These are phyloP conservation scores for Mucor lusitanicus DNA, from an alignment of 371 early-diverging fungal genomes.

Conservation along the genomic window DNA sequence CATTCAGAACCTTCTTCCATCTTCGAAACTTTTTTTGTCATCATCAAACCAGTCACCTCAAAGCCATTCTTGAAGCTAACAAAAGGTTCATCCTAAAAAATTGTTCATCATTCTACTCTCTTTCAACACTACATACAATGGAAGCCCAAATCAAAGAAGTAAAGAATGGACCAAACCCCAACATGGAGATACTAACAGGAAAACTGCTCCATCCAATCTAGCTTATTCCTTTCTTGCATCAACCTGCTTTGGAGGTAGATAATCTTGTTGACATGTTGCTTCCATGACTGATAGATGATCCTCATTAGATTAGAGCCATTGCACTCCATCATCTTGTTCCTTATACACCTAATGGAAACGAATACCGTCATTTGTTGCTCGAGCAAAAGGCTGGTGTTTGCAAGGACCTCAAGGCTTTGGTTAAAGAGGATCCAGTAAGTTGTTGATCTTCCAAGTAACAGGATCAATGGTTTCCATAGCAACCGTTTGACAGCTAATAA, in stretches of 20 bases:
- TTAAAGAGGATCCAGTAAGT: slow-evolving; percentile 72
- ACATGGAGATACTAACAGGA: background rate
- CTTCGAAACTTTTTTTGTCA: slow-evolving; percentile 2
- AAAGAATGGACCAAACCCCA: background rate
- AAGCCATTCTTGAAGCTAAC: background rate
- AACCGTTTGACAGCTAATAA: background rate
- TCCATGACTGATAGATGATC: background rate
- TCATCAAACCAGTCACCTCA: background rate
- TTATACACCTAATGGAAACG: slow-evolving; percentile 66
- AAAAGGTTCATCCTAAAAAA: background rate
- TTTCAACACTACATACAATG: slow-evolving; percentile 5
- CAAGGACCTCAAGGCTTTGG: slow-evolving; percentile 69
- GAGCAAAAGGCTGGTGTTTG: slow-evolving; percentile 60
- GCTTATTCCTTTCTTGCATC: slow-evolving; percentile 65
- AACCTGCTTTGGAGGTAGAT: slow-evolving; percentile 66
- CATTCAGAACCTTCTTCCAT: background rate
- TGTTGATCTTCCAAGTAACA: background rate
- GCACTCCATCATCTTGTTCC: slow-evolving; percentile 81
- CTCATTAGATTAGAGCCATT: slow-evolving; percentile 67
- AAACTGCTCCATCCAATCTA: slow-evolving; percentile 11
- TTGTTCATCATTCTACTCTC: background rate
- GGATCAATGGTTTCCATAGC: background rate
- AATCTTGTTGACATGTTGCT: background rate
- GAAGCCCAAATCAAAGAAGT: slow-evolving; percentile 32
- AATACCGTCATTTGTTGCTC: slow-evolving; percentile 65